Conservation (phyloP, 495 filamentous ascomycete genomes). For the Annulohypoxylon nitens region DNA sequence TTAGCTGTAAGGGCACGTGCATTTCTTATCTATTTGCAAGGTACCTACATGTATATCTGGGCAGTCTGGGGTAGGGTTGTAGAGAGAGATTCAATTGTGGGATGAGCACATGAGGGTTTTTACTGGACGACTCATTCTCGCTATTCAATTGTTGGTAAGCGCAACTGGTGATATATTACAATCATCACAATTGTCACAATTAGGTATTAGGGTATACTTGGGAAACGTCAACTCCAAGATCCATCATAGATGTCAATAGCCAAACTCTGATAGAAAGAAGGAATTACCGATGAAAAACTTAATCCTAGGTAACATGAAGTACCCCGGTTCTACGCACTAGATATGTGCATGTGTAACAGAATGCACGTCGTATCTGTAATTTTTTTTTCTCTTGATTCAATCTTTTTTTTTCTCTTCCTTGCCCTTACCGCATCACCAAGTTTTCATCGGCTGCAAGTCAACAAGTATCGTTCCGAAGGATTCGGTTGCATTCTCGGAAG, state of each 20-base stretch:
- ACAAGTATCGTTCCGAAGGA: conserved; percentile 42
- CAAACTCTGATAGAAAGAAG: conserved; percentile 1
- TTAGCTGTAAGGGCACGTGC: conserved; percentile 3
- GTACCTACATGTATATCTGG: conserved; percentile 6
- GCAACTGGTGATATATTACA: not conserved
- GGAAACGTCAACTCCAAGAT: not conserved
- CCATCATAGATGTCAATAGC: not conserved
- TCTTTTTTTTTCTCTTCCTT: conserved; percentile 17
- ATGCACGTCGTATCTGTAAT: not conserved
- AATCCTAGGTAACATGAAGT: not conserved
- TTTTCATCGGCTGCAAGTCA: conserved; percentile 42
- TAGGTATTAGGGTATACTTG: not conserved
- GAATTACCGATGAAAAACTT: not conserved
- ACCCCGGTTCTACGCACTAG: not conserved
- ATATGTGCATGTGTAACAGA: not conserved
- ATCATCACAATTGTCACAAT: not conserved
- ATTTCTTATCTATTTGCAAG: conserved; percentile 8
- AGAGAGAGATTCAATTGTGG: not conserved
- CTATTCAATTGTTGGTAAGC: not conserved
- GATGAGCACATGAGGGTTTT: not conserved
- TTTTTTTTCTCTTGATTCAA: not conserved
- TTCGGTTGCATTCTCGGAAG: conserved; percentile 44
- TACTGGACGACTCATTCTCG: not conserved
- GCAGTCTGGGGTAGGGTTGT: conserved; percentile 8
- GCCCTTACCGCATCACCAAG: conserved; percentile 25